phyloP scores from a whole-genome alignment of 2,329 filamentous ascomycete species.

The Penicillium sp. region DNA sequence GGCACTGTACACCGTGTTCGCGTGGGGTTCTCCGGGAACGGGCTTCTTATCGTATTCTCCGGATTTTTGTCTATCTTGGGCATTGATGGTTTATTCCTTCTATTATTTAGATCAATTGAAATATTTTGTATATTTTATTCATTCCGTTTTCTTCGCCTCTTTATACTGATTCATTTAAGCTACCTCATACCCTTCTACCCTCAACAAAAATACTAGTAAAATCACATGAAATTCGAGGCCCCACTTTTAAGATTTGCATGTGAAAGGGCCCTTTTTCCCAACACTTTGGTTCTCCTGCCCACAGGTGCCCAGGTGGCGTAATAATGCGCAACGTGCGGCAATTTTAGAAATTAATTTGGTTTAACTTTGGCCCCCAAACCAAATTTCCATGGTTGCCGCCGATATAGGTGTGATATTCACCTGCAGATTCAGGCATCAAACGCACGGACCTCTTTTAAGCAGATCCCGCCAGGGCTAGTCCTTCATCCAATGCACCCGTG shows the following conservation, averaged over 20 bases:
- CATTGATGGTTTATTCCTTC: background rate
- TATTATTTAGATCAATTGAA: background rate
- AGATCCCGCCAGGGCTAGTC: background rate
- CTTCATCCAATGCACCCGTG: background rate
- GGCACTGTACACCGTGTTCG: background rate
- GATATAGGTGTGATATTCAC: background rate
- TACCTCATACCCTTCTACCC: background rate
- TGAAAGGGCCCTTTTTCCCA: constrained; percentile 10
- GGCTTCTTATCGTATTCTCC: constrained; percentile 1
- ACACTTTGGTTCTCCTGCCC: background rate
- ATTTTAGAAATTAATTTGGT: background rate
- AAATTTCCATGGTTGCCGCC: background rate
- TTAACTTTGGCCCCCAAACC: background rate
- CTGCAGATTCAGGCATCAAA: background rate
- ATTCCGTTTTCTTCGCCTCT: background rate
- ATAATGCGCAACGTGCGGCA: background rate
- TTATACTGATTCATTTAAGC: background rate
- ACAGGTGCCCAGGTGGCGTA: background rate
- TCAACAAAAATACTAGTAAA: background rate
- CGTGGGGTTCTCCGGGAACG: constrained; percentile 6
- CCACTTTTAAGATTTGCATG: constrained; percentile 6
- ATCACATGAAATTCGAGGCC: constrained; percentile 4
- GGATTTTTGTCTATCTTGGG: background rate
- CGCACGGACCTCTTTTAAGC: background rate
- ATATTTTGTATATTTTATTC: background rate